Base-by-base conservation (phyloP, 768 basidiomycete species). In the Trametes elegans region DNA sequence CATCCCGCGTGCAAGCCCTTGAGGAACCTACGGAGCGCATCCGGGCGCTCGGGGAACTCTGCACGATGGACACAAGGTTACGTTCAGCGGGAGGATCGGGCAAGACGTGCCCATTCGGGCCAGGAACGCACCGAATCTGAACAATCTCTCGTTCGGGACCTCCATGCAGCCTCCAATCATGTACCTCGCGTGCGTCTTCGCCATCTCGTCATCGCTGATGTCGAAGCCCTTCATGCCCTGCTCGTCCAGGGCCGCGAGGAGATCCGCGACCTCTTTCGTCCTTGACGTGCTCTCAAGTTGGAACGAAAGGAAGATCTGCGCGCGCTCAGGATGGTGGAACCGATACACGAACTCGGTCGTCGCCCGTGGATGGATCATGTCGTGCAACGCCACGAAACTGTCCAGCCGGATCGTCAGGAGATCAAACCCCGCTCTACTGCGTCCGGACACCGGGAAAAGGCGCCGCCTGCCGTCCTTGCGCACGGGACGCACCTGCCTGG, bases 11-110 rank as follows among this genome's bases (percentile, higher is more conserved):
- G 87, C 40, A 99, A 68, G 3, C 88, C 90, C 26, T 85, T 76
- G 56, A 99, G 76, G 76, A 98, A 99, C 61, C 89, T 91, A 38
- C 90, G 84, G 53, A 99, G 75, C 3, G 96, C 97, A 2, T 86
- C 88, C 0, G 93, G 95, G 49, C 97, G 76, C 70, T 99, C 97
- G 1, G 97, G 97, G 69, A 99, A 99, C 68, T 96, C 95, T 98
- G 65, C 13, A 39, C 2, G 23, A 19, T 19, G 27, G n/a, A 16
- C 19, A 32, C 13, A 11, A 28, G 7, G n/a, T 5, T 23, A 10
- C 18, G 45, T 23, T 46, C 27, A 23, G 21, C n/a, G n/a, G n/a
- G n/a, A n/a, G 7, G 2, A 7, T 19, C 3, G 18, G 9, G 4
- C 43, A 18, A 23, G 29, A 26, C 26, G 8, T 29, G 8, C 29